Base-by-base conservation (phyloP, 83 land plant genomes). In the Thuja plicata region DNA sequence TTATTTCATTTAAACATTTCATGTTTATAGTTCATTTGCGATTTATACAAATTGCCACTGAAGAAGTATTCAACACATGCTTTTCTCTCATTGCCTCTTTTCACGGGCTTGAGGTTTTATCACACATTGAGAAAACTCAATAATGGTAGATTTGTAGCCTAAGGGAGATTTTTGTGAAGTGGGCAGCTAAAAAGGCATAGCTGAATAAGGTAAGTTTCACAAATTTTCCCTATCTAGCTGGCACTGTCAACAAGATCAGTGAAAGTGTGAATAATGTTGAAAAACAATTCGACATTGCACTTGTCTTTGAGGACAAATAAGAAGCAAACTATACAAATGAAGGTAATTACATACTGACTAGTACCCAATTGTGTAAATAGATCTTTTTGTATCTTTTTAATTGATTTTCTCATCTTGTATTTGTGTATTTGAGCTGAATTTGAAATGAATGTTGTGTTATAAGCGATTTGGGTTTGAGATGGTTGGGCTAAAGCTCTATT, bases 241-340 rank as follows among this genome's bases (percentile, higher is more conserved):
- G 99, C 81, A 99, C 99, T 9, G 99, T 98, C 84, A 96, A 91
- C 60, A 98, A 98, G 93, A 89, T 98, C 43, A 95, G 95, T 32
- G 99, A 98, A 94, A 97, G 99, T 81, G 99, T 98, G 83, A 98
- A 98, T 96, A 98, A 96, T 90, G 97, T 98, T 32, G 99, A 98
- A 93, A 96, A 93, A 95, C 97, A 98, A 89, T 97, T 97, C 83
- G 99, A 97, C 76, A 92, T 89, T n/a, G 99, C 98, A 32, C 97
- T 98, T 43, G 97, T 97, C 1, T 93, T 97, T 34, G 99, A 97
- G 82, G 96, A 94, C 86, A 92, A 93, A 82, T 78, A 91, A 45
- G 91, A 89, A 62, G 86, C 89, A 1, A 66, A 66, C 71, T 43
- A 12, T 57, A 91, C 94, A 77, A 92, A 92, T 94, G 92, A 79